Percentiles rank a stretch among this genome's conserved stretches.
Evolutionary conservation across 768 basidiomycete species (phyloP).

Genomic region (Punctularia strigosozonata): DNA sequence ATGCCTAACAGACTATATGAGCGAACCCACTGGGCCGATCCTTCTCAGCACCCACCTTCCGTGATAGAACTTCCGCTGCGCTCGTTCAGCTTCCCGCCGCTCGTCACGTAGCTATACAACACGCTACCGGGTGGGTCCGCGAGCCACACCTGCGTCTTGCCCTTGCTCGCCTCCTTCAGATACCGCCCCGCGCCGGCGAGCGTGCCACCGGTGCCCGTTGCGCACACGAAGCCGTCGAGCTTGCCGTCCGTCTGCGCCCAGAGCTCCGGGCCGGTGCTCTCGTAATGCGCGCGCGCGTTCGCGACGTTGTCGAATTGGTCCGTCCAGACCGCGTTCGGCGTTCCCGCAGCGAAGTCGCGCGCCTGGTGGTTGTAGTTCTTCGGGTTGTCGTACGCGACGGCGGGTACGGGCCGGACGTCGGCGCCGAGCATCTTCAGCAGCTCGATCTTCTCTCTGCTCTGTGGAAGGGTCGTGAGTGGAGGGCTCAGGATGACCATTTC

Average conservation of each 20-base stretch:
- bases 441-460: slow-evolving; percentile 99
- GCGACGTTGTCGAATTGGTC: slow-evolving; percentile 97
- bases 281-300: slow-evolving; percentile 81
- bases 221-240: slow-evolving; percentile 85
- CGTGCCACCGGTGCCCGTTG: slow-evolving; percentile 95
- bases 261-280: slow-evolving; percentile 91
- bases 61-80: slow-evolving; percentile 83
- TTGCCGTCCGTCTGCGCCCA: slow-evolving; percentile 79
- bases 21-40: slow-evolving; percentile 2
- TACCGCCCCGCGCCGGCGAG: slow-evolving; percentile 81
- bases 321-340: slow-evolving; percentile 87
- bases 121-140: slow-evolving; percentile 97
- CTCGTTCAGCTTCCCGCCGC: slow-evolving; percentile 68
- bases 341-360: slow-evolving; percentile 63
- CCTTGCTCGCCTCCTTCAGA: slow-evolving; percentile 70
- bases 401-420: slow-evolving; percentile 92
- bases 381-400: slow-evolving; percentile 92
- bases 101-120: slow-evolving; percentile 69
- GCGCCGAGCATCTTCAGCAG: slow-evolving; percentile 95
- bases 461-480: background rate
- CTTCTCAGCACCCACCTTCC: slow-evolving; percentile 44
- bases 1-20: slow-evolving; percentile 46
- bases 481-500: too few species aligned
- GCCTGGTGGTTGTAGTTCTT: slow-evolving; percentile 98
- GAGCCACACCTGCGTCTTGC: slow-evolving; percentile 80